Evolutionary conservation across 2,329 filamentous ascomycete genomes (phyloP), one percentile per base, ranked within the genome.

Genomic region (Cladosporium sp.): DNA sequence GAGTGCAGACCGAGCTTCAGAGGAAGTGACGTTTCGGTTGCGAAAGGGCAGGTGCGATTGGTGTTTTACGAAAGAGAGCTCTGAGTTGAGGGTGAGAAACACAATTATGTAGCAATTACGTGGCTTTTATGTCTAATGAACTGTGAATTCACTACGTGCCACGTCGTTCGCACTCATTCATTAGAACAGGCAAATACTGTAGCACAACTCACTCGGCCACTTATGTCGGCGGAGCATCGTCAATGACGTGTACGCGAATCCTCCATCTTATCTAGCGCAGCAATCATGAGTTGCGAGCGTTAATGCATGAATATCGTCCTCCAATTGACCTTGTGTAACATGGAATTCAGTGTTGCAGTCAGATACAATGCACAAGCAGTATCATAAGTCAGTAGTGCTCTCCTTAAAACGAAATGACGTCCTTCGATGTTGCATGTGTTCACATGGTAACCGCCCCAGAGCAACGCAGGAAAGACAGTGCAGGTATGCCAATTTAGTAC

Each of bases 181-280:
- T n/a, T n/a, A n/a, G n/a, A n/a, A n/a, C n/a, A n/a, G n/a, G n/a
- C n/a, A n/a, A n/a, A n/a, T n/a, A n/a, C n/a, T n/a, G n/a, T 28
- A 28, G 7, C 28, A 28, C 28, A 28, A 4, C 28, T 28, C 28
- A n/a, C n/a, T n/a, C 28, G 7, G 28, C 10, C 10, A 25, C 25
- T 18, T n/a, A n/a, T n/a, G n/a, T n/a, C 7, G 18, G 56, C 30
- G 32, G 14, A 58, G 39, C 36, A 36, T 28, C 36, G 39, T 28
- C n/a, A 26, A 58, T 58, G 56, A 58, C 56, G 56, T 58, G 56
- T 58, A 58, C 34, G n/a, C 56, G 21, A 32, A 23, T 25, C 30
- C 54, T 58, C 32, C 36, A 46, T 46, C 36, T 30, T 58, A n/a
- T n/a, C n/a, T n/a, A 58, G 23, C 32, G 56, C 25, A 16, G 51